Percentiles rank a stretch among this genome's conserved stretches.
phyloP scores from a whole-genome alignment of 2,329 filamentous ascomycete genomes.

The Chaetothyriales sp. region DNA sequence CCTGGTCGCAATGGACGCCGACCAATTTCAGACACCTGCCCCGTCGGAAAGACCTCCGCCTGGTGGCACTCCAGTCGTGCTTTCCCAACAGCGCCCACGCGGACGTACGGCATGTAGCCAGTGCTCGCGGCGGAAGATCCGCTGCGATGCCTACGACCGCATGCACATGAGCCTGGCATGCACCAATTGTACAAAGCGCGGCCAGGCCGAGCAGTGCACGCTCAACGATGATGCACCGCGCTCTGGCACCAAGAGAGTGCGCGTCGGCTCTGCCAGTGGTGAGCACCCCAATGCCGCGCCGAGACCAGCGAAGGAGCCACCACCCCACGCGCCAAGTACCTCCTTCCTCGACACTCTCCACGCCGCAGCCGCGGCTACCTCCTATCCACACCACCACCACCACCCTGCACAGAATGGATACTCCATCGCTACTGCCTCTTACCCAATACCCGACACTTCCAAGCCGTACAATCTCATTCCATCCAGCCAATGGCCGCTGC shows the following conservation, averaged over 20 bases:
- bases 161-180: neutral
- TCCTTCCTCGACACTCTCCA: conserved; percentile 33
- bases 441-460: neutral
- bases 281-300: neutral
- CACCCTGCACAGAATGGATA: neutral
- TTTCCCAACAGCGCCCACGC: neutral
- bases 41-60: neutral
- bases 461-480: neutral
- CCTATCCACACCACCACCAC: neutral
- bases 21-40: neutral
- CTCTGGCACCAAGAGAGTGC: neutral
- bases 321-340: conserved; percentile 3
- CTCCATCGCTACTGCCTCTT: neutral
- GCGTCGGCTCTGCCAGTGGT: neutral
- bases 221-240: conserved; percentile 1
- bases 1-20: neutral
- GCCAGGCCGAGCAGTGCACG: neutral
- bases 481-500: neutral
- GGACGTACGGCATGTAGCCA: neutral
- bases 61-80: neutral
- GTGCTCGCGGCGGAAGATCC: neutral
- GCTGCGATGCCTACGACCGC: conserved; percentile 1
- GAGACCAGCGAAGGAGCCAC: neutral
- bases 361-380: conserved; percentile 27
- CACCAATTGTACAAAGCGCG: neutral